Evolutionary conservation across 768 basidiomycete species (phyloP).

Genomic region (Suillus subalutaceus): DNA sequence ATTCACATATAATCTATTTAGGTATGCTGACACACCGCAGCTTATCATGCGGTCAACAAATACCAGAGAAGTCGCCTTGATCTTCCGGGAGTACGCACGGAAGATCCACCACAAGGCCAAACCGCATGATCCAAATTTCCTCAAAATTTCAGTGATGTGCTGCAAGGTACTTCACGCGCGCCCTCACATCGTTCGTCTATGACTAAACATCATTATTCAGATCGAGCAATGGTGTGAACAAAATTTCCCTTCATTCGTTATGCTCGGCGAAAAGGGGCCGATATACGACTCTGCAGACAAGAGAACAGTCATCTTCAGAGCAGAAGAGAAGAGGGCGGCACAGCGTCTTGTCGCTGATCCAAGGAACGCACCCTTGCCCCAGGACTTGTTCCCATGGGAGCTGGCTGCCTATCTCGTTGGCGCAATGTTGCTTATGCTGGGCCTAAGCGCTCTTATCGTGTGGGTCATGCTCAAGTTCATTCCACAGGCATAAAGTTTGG

Average conservation of each 20-base stretch:
- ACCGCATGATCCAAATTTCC: conserved; percentile 85
- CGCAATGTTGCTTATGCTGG: conserved; percentile 29
- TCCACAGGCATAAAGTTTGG: not conserved
- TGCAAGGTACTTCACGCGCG: conserved; percentile 60
- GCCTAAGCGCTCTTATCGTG: conserved; percentile 24
- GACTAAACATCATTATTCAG: conserved; percentile 32
- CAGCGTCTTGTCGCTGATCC: conserved; percentile 25
- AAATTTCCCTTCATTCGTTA: conserved; percentile 90
- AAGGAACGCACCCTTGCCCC: conserved; percentile 5
- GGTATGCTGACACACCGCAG: conserved; percentile 38
- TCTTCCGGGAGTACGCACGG: conserved; percentile 83
- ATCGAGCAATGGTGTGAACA: conserved; percentile 95
- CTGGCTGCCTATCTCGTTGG: conserved; percentile 32
- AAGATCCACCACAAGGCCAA: conserved; percentile 80
- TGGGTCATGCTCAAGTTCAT: conserved; percentile 26
- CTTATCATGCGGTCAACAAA: conserved; percentile 93
- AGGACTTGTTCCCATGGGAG: conserved; percentile 31
- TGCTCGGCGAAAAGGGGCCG: conserved; percentile 24
- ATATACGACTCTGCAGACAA: conserved; percentile 55
- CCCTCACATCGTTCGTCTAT: conserved; percentile 1
- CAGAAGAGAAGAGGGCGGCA: conserved; percentile 46
- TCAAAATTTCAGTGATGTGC: conserved; percentile 81
- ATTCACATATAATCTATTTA: conserved; percentile 3
- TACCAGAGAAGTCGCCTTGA: conserved; percentile 85
- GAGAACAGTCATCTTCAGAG: conserved; percentile 52